These are phyloP conservation scores for Ilyonectria destructans DNA, from an alignment of 2,329 filamentous ascomycete species.

Conservation along the genomic window DNA sequence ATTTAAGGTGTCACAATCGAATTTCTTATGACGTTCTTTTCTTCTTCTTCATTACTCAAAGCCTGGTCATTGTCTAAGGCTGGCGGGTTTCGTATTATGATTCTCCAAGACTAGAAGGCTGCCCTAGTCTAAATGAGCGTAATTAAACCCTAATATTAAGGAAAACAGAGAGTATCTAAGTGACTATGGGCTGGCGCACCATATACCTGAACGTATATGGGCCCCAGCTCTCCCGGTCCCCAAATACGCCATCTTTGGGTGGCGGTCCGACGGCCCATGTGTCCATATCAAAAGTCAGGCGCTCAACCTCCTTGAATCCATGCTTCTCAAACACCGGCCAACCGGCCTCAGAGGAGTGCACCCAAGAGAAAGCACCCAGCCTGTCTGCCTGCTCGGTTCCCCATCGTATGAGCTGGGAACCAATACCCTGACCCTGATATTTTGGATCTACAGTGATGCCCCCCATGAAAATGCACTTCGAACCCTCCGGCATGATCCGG, in stretches of 20 bases:
- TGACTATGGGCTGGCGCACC: constrained; percentile 20
- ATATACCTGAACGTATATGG: constrained; percentile 55
- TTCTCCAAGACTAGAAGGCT: not conserved
- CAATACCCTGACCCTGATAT: constrained; percentile 52
- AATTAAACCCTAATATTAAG: not conserved
- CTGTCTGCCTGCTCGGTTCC: constrained; percentile 52
- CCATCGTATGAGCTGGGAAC: constrained; percentile 52
- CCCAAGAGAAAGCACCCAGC: constrained; percentile 52
- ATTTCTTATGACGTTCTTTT: too few species aligned
- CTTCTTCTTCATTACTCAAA: too few species aligned
- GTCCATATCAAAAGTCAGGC: constrained; percentile 52
- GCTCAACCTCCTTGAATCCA: constrained; percentile 51
- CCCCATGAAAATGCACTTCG: constrained; percentile 53
- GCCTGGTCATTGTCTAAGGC: too few species aligned
- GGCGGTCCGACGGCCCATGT: constrained; percentile 49
- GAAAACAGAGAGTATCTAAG: not conserved
- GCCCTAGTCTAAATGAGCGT: not conserved
- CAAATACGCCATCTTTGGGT: constrained; percentile 39
- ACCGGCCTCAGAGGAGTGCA: constrained; percentile 54
- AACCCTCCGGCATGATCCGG: constrained; percentile 53
- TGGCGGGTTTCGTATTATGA: too few species aligned
- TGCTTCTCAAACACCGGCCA: constrained; percentile 51
- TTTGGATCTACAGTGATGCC: constrained; percentile 52
- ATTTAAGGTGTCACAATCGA: too few species aligned
- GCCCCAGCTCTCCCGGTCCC: constrained; percentile 50